Conservation (phyloP, 345 rosid species). For the Trapa incisa region DNA sequence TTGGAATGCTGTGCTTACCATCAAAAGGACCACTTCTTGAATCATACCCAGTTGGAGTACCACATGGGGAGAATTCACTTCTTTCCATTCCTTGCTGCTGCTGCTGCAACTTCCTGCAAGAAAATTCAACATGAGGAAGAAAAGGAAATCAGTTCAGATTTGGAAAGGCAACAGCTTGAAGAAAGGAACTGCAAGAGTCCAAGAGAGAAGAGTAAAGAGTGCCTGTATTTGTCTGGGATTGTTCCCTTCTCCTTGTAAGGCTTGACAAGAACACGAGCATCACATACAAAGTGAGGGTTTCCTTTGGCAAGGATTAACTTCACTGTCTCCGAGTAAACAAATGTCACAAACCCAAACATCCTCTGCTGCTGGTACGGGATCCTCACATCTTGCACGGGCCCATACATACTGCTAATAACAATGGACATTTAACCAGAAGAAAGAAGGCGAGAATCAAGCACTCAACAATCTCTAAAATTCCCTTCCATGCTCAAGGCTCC, state of each 20-base stretch:
- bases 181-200: neutral
- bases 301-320: conserved; percentile 84
- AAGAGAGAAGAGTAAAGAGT: conserved; percentile 12
- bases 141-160: neutral
- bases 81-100: conserved; percentile 39
- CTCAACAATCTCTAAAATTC: neutral
- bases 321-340: conserved; percentile 76
- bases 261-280: conserved; percentile 82
- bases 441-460: neutral
- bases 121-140: too few species aligned
- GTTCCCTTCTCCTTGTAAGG: conserved; percentile 97
- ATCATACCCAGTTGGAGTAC: conserved; percentile 64
- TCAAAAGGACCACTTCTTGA: conserved; percentile 52
- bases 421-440: neutral
- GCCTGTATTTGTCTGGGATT: conserved; percentile 81
- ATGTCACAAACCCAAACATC: conserved; percentile 91
- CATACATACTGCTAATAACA: conserved; percentile 38
- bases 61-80: conserved; percentile 53
- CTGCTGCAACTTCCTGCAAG: conserved; percentile 40
- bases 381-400: conserved; percentile 95
- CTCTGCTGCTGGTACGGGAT: conserved; percentile 92
- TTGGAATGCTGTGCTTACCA: conserved; percentile 21
- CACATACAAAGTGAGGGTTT: conserved; percentile 87
- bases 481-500: neutral
- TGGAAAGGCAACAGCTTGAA: neutral